phyloP scores from a whole-genome alignment of 257 asterid genomes.

The Thymus mandschuricus region DNA sequence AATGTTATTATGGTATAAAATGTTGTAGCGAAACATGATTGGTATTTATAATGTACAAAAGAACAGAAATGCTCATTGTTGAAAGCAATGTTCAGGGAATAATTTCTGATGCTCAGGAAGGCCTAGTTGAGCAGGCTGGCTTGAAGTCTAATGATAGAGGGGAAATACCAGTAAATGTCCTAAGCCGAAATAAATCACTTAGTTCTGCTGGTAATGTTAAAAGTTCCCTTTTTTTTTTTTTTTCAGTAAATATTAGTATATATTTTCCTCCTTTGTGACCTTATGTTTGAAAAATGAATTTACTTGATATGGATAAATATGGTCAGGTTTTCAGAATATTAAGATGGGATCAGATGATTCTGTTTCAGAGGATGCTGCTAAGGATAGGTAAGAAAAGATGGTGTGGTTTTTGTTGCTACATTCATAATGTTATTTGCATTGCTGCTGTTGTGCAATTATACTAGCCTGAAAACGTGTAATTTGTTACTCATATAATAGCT shows the following conservation, averaged over 20 bases:
- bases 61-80: constrained; percentile 35
- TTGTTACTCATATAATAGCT: constrained; percentile 1
- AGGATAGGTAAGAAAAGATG: constrained; percentile 60
- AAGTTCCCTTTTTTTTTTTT: not conserved
- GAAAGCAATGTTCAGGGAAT: constrained; percentile 54
- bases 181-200: constrained; percentile 55
- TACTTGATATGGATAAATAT: constrained; percentile 30
- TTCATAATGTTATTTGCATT: constrained; percentile 3
- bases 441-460: constrained; percentile 5
- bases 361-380: constrained; percentile 50
- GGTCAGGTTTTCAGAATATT: constrained; percentile 52
- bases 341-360: constrained; percentile 55
- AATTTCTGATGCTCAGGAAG: constrained; percentile 52
- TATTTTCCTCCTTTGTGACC: constrained; percentile 9
- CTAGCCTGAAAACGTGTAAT: not conserved
- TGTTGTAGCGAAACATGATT: constrained; percentile 14
- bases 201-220: constrained; percentile 55
- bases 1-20: constrained; percentile 17
- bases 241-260: not conserved
- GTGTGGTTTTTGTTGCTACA: constrained; percentile 5
- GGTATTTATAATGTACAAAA: constrained; percentile 26
- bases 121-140: constrained; percentile 45
- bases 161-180: constrained; percentile 47
- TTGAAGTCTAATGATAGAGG: constrained; percentile 42
- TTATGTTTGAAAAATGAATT: constrained; percentile 7